Evolutionary conservation across 2,329 filamentous ascomycete species (phyloP).

Genomic region (Fusarium humuli): DNA sequence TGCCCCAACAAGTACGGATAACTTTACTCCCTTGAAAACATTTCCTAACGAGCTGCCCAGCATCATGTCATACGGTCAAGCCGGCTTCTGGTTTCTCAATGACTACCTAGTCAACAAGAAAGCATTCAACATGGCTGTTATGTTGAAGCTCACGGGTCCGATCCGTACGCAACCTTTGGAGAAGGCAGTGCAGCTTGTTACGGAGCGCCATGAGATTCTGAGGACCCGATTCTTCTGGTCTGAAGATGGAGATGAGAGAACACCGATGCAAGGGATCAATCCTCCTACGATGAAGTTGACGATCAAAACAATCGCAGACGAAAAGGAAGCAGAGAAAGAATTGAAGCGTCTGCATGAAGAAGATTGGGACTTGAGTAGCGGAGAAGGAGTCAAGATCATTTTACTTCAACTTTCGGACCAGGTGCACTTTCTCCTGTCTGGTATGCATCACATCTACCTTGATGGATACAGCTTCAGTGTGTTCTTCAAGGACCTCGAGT

Average conservation of each 20-base stretch:
- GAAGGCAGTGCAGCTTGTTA: not conserved
- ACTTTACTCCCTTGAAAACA: not conserved
- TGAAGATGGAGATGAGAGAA: not conserved
- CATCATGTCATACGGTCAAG: slow-evolving; percentile 55
- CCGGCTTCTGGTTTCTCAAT: slow-evolving; percentile 56
- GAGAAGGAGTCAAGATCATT: not conserved
- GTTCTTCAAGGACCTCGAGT: slow-evolving; percentile 1
- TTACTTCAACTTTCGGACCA: not conserved
- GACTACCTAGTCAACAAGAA: slow-evolving; percentile 52
- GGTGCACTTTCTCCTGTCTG: slow-evolving; percentile 3
- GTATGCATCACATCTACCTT: slow-evolving; percentile 9
- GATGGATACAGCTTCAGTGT: slow-evolving; percentile 13
- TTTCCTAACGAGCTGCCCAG: not conserved
- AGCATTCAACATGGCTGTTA: slow-evolving; percentile 51
- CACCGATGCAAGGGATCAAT: not conserved
- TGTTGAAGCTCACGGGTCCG: not conserved
- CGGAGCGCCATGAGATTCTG: not conserved
- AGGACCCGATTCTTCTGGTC: not conserved
- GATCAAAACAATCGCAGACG: not conserved
- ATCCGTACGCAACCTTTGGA: not conserved
- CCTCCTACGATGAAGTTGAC: not conserved
- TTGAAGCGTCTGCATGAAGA: not conserved
- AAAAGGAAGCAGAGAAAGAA: not conserved
- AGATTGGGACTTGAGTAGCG: not conserved
- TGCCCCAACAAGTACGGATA: not conserved